Base-by-base conservation (phyloP, 441 rosid genomes). In the Pelargonium fulgidum region DNA sequence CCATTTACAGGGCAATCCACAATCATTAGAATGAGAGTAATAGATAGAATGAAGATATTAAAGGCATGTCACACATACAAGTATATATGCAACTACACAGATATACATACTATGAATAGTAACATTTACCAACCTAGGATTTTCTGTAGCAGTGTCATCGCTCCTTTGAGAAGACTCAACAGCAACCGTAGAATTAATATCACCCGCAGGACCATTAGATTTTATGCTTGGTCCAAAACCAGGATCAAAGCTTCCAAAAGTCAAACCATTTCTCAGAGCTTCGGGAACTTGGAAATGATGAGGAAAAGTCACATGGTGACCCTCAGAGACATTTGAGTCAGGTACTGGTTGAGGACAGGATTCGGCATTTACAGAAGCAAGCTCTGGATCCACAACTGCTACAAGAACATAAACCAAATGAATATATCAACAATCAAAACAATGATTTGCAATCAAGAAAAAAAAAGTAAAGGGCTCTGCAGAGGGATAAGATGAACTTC, bases 191-290 rank as follows among this genome's bases (percentile, higher is more conserved):
- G 89, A 69, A 65, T 78, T 81, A 45, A 71, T 68, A 19, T 80
- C 88, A 52, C 68, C 76, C 56, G 47, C 62, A 58, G 73, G 72
- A 63, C 61, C 77, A 69, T 75, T 73, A 65, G 39, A 13, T 42
- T 52, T 52, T 50, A 79, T 82, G 26, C 75, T 69, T 72, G 61
- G 64, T 42, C 74, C 85, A 71, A 82, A 75, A 73, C 64, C 68
- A 68, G 84, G 70, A 76, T 77, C 90, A 73, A 93, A 89, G 79
- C 96, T 93, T 81, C 98, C 98, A 85, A 93, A 93, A 63, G 86
- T 85, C 74, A 90, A 79, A 47, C 90, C 91, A 80, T 79, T 85
- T 74, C 85, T 89, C 65, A 87, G 74, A 70, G 82, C 87, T 73
- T 86, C 85, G 14, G 91, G 81, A 41, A 81, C 91, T 75, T 83